phyloP scores from a whole-genome alignment of 345 rosid genomes.

The Punica granatum region DNA sequence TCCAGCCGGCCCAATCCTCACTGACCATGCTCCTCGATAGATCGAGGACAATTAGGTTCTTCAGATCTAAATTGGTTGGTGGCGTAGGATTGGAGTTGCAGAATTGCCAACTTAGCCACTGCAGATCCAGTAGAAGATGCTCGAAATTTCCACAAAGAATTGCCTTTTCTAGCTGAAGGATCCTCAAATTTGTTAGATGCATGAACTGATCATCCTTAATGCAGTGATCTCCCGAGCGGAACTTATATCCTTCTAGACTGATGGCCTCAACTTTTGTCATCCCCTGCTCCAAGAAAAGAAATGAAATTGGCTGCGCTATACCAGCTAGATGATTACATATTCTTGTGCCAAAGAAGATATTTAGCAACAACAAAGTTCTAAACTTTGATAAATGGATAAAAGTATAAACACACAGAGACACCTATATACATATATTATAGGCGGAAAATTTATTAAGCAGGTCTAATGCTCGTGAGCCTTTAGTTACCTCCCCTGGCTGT shows the following conservation, averaged over 20 bases:
- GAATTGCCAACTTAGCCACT: constrained; percentile 7
- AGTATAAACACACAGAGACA: no score
- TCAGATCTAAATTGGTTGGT: background rate
- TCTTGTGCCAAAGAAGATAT: no score
- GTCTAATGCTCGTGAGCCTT: rapidly evolving
- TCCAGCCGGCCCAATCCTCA: background rate
- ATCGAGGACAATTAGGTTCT: constrained; percentile 3
- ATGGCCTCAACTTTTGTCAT: background rate
- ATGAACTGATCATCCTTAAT: background rate
- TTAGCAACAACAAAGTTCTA: no score
- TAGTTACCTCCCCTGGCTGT: background rate
- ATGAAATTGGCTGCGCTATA: background rate
- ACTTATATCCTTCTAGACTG: background rate
- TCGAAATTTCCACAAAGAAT: constrained; percentile 2
- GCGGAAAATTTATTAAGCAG: no score
- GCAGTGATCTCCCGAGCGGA: background rate
- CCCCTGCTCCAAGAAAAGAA: background rate
- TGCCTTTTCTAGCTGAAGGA: background rate
- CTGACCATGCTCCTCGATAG: background rate
- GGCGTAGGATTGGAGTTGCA: background rate
- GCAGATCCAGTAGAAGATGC: background rate
- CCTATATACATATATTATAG: no score
- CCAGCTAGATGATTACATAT: background rate
- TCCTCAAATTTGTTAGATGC: background rate
- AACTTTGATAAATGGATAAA: no score